Evolutionary conservation across 371 early-diverging fungal genomes (phyloP).

Genomic region (Nosema muscidifuracis): DNA sequence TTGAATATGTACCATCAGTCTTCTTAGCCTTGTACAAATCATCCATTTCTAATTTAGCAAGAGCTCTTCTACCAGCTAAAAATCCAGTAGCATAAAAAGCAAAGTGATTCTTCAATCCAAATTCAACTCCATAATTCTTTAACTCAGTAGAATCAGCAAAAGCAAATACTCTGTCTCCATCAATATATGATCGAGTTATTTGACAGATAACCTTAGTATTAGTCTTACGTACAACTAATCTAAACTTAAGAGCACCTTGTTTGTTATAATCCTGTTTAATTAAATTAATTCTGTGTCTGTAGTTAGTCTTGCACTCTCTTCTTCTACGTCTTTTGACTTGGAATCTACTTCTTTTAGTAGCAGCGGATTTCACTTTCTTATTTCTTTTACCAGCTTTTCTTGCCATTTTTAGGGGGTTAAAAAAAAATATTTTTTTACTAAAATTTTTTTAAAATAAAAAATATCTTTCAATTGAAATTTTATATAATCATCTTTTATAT

Average conservation of each 20-base stretch:
- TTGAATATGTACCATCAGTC: conserved; percentile 78
- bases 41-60: conserved; percentile 74
- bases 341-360: conserved; percentile 63
- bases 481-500: too few species aligned
- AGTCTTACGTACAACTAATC: conserved; percentile 98
- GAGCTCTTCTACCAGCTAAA: conserved; percentile 85
- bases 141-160: conserved; percentile 97
- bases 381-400: conserved; percentile 5
- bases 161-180: conserved; percentile 90
- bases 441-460: too few species aligned
- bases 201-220: conserved; percentile 93
- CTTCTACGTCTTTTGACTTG: conserved; percentile 64
- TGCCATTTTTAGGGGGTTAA: conserved; percentile 9
- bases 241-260: conserved; percentile 98
- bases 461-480: too few species aligned
- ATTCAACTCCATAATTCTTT: conserved; percentile 88
- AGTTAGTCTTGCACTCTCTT: conserved; percentile 97
- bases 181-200: conserved; percentile 91
- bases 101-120: conserved; percentile 99
- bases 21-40: conserved; percentile 75
- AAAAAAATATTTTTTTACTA: too few species aligned
- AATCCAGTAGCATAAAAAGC: conserved; percentile 98
- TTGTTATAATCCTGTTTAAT: conserved; percentile 98
- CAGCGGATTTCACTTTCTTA: conserved; percentile 64
- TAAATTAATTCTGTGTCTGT: conserved; percentile 96